Base-by-base conservation (phyloP, 2,329 filamentous ascomycete species). In the Fusarium pilosicola region DNA sequence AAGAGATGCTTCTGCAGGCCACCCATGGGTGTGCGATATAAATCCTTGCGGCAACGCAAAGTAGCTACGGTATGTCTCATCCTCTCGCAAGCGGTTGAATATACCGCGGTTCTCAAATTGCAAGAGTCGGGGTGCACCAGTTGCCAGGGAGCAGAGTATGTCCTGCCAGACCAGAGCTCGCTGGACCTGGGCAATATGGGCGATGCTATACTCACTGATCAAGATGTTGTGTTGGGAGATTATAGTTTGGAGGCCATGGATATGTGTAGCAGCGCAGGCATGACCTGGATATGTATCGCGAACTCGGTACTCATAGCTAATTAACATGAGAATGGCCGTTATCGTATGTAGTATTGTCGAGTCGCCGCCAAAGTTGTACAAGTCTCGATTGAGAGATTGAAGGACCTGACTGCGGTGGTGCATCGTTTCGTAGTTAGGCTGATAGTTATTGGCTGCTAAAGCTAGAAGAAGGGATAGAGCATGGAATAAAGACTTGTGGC, bases 141-240 rank as follows among this genome's bases (percentile, higher is more conserved):
- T 68, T 22, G 54, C 46, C 10, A 68, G 36, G 3, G 65, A 68
- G 36, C 46, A 54, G 3, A 62, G 48, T 18, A 68, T 68, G 10
- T 68, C 65, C 24, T 68, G 65, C 65, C 65, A 68, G 1, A 42
- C 44, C 17, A 68, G 46, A 7, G 65, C 65, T 7, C 65, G 54
- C 18, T 68, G 54, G 4, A 67, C 38, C 15, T 34, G 30, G 10
- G 39, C 17, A 9, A 54, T 10, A 3, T 14, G 22, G 7, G 8
- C 8, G 15, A 18, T 11, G 8, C 7, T 48, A 14, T 24, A 18
- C 7, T 15, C 28, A 7, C 39, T 24, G 12, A 12, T 2, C 6
- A 36, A 32, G 15, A 12, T 18, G 14, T 26, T 17, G 11, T 9
- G 14, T 3, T 48, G 63, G 10, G 8, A 10, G 3, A 68, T 46